Evolutionary conservation across 805 yeast genomes (phyloP).

Genomic region (Starmerella powellii): DNA sequence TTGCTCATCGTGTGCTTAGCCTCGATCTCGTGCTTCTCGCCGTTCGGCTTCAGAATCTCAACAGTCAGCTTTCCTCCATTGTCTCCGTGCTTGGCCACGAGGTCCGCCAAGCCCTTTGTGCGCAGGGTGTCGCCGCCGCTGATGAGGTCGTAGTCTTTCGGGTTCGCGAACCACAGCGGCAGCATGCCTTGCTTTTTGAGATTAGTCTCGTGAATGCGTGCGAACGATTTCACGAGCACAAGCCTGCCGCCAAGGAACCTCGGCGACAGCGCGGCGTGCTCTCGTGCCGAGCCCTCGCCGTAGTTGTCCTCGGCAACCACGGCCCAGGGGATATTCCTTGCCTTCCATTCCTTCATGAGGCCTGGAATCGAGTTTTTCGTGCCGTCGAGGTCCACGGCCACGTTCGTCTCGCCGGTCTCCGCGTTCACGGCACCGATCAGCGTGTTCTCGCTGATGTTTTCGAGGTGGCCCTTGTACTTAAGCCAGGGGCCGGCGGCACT

Average conservation of each 20-base stretch:
- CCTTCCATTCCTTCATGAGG: conserved; percentile 90
- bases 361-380: conserved; percentile 76
- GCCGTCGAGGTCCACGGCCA: conserved; percentile 67
- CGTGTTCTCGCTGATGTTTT: conserved; percentile 89
- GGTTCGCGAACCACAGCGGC: conserved; percentile 86
- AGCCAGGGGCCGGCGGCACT: conserved; percentile 99
- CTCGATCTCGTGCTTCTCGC: conserved; percentile 54
- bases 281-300: conserved; percentile 99
- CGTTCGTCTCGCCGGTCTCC: conserved; percentile 93
- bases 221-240: conserved; percentile 85
- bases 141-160: conserved; percentile 73
- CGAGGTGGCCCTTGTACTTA: conserved; percentile 95
- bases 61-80: conserved; percentile 73
- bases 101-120: conserved; percentile 59
- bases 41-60: conserved; percentile 59
- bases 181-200: conserved; percentile 96
- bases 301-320: conserved; percentile 96
- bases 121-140: conserved; percentile 65
- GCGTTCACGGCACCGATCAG: conserved; percentile 93
- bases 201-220: conserved; percentile 96
- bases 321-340: conserved; percentile 73
- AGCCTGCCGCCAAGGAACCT: conserved; percentile 85
- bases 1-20: conserved; percentile 93
- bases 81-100: conserved; percentile 70
- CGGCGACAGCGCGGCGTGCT: conserved; percentile 95